Evolutionary conservation across 2,329 filamentous ascomycete genomes (phyloP).

Genomic region (Microdochium paspali): DNA sequence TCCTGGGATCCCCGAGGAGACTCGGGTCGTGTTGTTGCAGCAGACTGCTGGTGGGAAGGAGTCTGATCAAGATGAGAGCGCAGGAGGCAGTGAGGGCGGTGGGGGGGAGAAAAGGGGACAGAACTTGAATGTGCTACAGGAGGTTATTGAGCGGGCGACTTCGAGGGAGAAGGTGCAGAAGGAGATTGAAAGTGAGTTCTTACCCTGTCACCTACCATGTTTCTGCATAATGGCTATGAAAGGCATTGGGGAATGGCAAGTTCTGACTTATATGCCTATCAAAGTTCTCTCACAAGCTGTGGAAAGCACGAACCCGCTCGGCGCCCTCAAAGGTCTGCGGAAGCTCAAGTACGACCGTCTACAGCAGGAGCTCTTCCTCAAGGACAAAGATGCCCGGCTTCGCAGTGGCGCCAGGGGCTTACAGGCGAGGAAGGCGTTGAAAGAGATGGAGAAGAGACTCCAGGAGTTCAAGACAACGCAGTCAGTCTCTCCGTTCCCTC

Average conservation of each 20-base stretch:
- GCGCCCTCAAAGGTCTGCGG: constrained; percentile 51
- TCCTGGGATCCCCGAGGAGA: constrained; percentile 60
- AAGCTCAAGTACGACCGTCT: constrained; percentile 53
- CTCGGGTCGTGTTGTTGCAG: constrained; percentile 58
- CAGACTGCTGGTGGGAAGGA: constrained; percentile 44
- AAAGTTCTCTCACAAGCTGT: constrained; percentile 50
- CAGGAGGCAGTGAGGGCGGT: not conserved
- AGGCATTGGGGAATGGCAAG: too few relatives aligned
- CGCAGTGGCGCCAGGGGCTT: constrained; percentile 68
- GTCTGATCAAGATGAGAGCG: constrained; percentile 3
- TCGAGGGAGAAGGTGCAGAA: constrained; percentile 46
- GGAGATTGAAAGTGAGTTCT: constrained; percentile 45
- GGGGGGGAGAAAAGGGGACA: constrained; percentile 2
- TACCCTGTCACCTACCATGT: not conserved
- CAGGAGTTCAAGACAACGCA: constrained; percentile 38
- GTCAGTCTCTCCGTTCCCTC: constrained; percentile 25
- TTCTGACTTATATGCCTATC: not conserved
- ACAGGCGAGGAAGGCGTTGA: constrained; percentile 66
- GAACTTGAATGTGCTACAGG: constrained; percentile 46
- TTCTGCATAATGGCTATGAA: too few relatives aligned
- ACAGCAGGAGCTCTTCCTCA: constrained; percentile 53
- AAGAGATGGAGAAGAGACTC: constrained; percentile 57
- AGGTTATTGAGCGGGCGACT: constrained; percentile 55
- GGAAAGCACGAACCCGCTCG: constrained; percentile 45
- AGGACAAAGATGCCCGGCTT: constrained; percentile 64